Evolutionary conservation across 2,329 filamentous ascomycete genomes (phyloP).

Genomic region (Epichloe typhina): DNA sequence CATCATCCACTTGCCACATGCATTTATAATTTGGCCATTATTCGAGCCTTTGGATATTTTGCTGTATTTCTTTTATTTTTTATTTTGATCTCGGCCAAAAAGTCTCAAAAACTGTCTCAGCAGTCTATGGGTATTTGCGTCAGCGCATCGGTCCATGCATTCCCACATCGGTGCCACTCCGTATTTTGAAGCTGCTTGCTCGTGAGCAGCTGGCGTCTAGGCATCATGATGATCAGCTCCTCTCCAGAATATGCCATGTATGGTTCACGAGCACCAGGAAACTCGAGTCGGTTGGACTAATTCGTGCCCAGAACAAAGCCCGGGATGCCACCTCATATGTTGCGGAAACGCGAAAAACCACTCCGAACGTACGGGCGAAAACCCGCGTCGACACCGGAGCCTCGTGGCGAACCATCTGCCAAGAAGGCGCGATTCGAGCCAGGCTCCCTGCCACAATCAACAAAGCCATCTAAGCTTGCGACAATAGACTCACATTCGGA

Average conservation of each 20-base stretch:
- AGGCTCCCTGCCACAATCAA: not conserved
- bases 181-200: not conserved
- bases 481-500: not conserved
- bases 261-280: not conserved
- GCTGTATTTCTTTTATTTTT: too few species aligned
- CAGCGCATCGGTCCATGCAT: too few species aligned
- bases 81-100: too few species aligned
- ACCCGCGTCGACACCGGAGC: constrained; percentile 11
- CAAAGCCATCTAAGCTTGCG: not conserved
- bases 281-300: not conserved
- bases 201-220: not conserved
- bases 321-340: constrained; percentile 10
- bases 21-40: not conserved
- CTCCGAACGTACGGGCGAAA: constrained; percentile 29
- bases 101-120: too few species aligned
- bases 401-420: constrained; percentile 11
- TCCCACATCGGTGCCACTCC: not conserved
- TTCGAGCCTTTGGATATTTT: too few species aligned
- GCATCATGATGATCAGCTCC: constrained; percentile 7
- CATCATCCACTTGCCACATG: not conserved
- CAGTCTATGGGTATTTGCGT: too few species aligned
- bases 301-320: constrained; percentile 17
- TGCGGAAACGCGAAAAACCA: constrained; percentile 20
- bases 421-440: constrained; percentile 14
- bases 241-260: constrained; percentile 20